Conservation (phyloP, 169 alveolate species). For the Eimeria acervulina region DNA sequence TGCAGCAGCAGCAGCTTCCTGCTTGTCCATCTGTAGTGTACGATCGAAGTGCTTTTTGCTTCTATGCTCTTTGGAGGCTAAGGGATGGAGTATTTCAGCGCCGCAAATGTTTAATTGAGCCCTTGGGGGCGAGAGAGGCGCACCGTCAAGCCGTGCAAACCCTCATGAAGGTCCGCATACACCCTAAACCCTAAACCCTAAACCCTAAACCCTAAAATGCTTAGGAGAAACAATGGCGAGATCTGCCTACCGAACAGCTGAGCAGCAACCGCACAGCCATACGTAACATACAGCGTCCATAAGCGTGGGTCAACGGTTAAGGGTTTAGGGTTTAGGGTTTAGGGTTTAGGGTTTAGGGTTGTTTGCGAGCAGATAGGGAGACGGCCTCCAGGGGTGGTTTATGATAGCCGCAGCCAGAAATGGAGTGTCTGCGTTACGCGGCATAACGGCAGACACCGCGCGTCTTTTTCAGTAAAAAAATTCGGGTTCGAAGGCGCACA, state of each 20-base stretch:
- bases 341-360: neutral
- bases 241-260: too few relatives aligned
- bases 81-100: constrained; percentile 78
- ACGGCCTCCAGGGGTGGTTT: constrained; percentile 83
- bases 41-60: neutral
- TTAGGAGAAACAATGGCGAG: too few relatives aligned
- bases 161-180: constrained; percentile 41
- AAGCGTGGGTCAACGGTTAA: too few relatives aligned
- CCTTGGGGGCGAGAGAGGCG: constrained; percentile 77
- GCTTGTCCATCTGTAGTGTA: constrained; percentile 69
- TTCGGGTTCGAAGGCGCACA: constrained; percentile 83
- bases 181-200: neutral
- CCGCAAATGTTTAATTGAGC: constrained; percentile 20
- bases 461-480: constrained; percentile 78
- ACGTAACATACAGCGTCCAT: too few relatives aligned
- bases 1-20: constrained; percentile 75
- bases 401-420: constrained; percentile 69
- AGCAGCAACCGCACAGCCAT: neutral
- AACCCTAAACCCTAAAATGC: neutral
- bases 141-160: constrained; percentile 82
- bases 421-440: constrained; percentile 84
- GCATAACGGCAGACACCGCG: constrained; percentile 78
- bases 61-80: constrained; percentile 77
- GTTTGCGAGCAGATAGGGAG: constrained; percentile 37
- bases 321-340: neutral